Evolutionary conservation across 305 asterid genomes (phyloP).

Genomic region (Caryopteris hybrid): DNA sequence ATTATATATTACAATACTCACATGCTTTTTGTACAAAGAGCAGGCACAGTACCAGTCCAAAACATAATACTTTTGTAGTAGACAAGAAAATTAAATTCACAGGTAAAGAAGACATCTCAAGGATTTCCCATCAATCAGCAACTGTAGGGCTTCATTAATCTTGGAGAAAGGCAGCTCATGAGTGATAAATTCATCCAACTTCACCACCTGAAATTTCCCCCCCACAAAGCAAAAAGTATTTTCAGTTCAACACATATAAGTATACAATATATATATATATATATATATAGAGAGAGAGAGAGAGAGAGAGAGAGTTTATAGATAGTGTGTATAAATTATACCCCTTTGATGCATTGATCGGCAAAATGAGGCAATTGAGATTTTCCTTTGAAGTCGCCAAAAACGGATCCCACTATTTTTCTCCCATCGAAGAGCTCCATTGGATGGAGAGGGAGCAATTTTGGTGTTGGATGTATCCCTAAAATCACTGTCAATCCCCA

Average conservation of each 20-base stretch:
- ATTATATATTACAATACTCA: background rate
- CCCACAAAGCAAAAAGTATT: too few species aligned
- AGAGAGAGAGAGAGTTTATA: too few species aligned
- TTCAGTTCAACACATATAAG: too few species aligned
- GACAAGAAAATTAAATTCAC: constrained; percentile 1
- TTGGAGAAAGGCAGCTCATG: constrained; percentile 65
- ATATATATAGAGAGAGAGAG: too few species aligned
- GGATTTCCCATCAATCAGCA: constrained; percentile 71
- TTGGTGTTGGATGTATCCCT: constrained; percentile 75
- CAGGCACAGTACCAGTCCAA: background rate
- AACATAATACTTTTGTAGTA: background rate
- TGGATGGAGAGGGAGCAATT: constrained; percentile 76
- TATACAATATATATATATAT: too few species aligned
- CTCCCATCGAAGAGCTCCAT: constrained; percentile 89
- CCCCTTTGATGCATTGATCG: constrained; percentile 67
- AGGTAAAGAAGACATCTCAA: constrained; percentile 80
- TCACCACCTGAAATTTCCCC: constrained; percentile 71
- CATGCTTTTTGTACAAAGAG: background rate
- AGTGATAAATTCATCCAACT: constrained; percentile 80
- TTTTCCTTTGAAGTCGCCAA: constrained; percentile 90
- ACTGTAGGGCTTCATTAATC: constrained; percentile 66
- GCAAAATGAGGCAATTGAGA: constrained; percentile 73
- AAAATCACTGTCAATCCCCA: constrained; percentile 77
- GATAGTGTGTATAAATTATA: too few species aligned
- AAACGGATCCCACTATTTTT: constrained; percentile 67